A percentile compares a stretch with the other conserved stretches of the same genome.
phyloP scores from a whole-genome alignment of 2,329 filamentous ascomycete genomes.

The Blastomyces gilchristii region DNA sequence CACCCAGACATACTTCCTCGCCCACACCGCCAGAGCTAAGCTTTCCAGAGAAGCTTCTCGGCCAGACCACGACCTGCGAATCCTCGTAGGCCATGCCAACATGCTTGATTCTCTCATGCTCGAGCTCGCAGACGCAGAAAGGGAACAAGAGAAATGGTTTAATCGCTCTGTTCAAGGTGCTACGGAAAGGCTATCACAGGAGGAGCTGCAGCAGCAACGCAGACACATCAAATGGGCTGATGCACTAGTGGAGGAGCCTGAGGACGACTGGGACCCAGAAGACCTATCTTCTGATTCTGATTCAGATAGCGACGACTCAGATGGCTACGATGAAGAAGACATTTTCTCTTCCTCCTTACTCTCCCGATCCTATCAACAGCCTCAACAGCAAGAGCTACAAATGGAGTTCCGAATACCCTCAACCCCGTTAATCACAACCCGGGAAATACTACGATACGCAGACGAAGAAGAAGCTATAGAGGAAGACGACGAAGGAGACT shows the following conservation, averaged over 20 bases:
- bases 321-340: conserved; percentile 12
- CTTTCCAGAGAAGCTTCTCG: conserved; percentile 83
- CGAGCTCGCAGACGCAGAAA: conserved; percentile 83
- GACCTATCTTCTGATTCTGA: conserved; percentile 47
- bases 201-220: conserved; percentile 33
- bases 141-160: conserved; percentile 95
- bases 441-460: conserved; percentile 21
- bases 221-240: conserved; percentile 84
- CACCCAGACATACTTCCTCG: conserved; percentile 96
- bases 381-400: background rate
- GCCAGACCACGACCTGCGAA: conserved; percentile 85
- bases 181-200: conserved; percentile 23
- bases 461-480: conserved; percentile 37
- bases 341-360: conserved; percentile 9
- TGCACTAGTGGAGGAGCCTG: conserved; percentile 59
- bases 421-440: conserved; percentile 18
- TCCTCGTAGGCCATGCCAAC: conserved; percentile 96
- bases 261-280: conserved; percentile 60
- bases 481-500: conserved; percentile 52
- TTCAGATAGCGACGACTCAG: conserved; percentile 38
- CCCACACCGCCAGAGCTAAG: conserved; percentile 93
- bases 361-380: conserved; percentile 23
- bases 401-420: background rate
- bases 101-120: conserved; percentile 91
- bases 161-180: conserved; percentile 83